Evolutionary conservation across 805 yeast species (phyloP).

Genomic region (Candida peoriensis): DNA sequence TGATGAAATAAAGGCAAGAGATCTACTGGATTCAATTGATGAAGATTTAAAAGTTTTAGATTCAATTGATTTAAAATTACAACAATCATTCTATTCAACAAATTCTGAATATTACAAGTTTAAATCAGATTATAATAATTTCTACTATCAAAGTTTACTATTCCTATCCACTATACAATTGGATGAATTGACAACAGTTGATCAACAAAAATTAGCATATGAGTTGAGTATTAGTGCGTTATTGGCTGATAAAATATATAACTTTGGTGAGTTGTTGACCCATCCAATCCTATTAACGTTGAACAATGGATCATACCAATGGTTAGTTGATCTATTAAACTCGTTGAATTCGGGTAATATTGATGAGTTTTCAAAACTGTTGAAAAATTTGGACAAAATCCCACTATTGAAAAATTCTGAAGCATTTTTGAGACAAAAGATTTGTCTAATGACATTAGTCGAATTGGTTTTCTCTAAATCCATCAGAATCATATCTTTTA

Average conservation of each 20-base stretch:
- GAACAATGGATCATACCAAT: constrained; percentile 42
- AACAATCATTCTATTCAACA: constrained; percentile 79
- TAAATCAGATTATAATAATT: constrained; percentile 73
- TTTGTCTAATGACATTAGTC: constrained; percentile 85
- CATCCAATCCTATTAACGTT: constrained; percentile 72
- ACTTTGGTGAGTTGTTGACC: constrained; percentile 90
- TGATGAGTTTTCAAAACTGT: constrained; percentile 50
- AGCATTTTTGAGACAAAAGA: constrained; percentile 77
- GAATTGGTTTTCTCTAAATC: constrained; percentile 82
- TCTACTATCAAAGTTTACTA: constrained; percentile 75
- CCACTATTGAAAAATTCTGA: constrained; percentile 57
- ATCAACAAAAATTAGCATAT: constrained; percentile 51
- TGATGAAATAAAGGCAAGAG: constrained; percentile 55
- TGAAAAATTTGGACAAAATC: constrained; percentile 35
- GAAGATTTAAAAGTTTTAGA: constrained; percentile 52
- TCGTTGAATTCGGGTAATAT: constrained; percentile 79
- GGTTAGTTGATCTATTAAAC: constrained; percentile 70
- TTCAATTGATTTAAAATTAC: constrained; percentile 56
- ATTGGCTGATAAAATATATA: constrained; percentile 86
- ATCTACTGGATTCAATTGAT: constrained; percentile 57
- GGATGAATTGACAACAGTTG: constrained; percentile 32
- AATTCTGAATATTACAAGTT: constrained; percentile 70
- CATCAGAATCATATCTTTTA: constrained; percentile 67
- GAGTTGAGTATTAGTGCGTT: constrained; percentile 84
- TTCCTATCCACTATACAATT: constrained; percentile 71